Evolutionary conservation across 805 yeast genomes (phyloP), one percentile per base, ranked within the genome.

Genomic region (Pachysolen tannophilus): DNA sequence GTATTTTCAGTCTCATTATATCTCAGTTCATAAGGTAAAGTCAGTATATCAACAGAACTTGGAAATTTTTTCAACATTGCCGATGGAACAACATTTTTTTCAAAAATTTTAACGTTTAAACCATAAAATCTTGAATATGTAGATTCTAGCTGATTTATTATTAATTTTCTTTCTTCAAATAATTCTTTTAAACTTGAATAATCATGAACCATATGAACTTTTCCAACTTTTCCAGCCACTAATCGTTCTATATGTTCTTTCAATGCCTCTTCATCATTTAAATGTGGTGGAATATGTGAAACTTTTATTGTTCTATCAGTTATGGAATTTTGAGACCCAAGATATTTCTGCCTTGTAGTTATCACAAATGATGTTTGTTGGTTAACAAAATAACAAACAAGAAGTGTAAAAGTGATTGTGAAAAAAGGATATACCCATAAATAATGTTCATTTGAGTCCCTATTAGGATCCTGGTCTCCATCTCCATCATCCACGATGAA

Each of bases 271-370:
- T 78, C 87, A 38, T 75, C 78, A 34, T 97, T 67, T 28, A 88
- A 60, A 30, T 78, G 77, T 0, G 83, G 79, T 0, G 97, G 97
- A 4, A 90, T 85, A 1, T 97, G 97, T 25, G 90, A 77, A 10
- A 90, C 55, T 39, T 90, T 64, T 27, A 92, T 79, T 1, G 97
- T 92, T 52, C 95, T 69, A 63, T 90, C 97, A 0, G 97, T 85
- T 39, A 90, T 69, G 8, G 95, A 79, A 52, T 82, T 82, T 53
- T 88, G 97, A 43, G 70, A 72, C 0, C 97, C 97, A 43, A 90
- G 62, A 49, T 83, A 82, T 34, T 60, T 61, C 57, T 90, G 97
- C 42, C 97, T 72, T 45, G 82, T 79, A 33, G 67, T 61, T 20
- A 90, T 84, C 25, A 90, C 84, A 41, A 74, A 69, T 42, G 67